Evolutionary conservation across 106 monocot species (phyloP).

Genomic region (Acanthochlamys bracteata): DNA sequence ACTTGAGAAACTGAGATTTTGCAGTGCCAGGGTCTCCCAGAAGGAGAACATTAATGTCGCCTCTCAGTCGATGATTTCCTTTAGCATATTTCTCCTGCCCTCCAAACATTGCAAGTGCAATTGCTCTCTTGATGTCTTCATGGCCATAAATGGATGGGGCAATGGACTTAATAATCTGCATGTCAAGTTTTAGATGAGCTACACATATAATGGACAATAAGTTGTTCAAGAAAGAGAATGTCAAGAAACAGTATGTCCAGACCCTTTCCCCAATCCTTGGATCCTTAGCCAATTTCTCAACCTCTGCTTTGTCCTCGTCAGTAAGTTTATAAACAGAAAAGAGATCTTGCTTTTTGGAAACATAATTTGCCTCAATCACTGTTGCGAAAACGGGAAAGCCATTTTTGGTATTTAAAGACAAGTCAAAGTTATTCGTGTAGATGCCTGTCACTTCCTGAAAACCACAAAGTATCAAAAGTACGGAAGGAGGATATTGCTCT

Average conservation of each 20-base stretch:
- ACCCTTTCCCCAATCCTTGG: slow-evolving; percentile 96
- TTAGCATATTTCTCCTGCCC: slow-evolving; percentile 97
- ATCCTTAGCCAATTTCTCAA: slow-evolving; percentile 91
- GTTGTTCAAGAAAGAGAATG: too few relatives aligned
- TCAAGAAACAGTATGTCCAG: not conserved
- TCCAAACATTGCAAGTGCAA: slow-evolving; percentile 99
- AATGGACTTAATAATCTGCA: slow-evolving; percentile 94
- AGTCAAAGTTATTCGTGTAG: slow-evolving; percentile 97
- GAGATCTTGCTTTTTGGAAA: slow-evolving; percentile 91
- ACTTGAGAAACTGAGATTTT: slow-evolving; percentile 99
- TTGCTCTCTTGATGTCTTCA: slow-evolving; percentile 93
- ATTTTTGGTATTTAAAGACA: slow-evolving; percentile 96
- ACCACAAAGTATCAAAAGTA: slow-evolving; percentile 3
- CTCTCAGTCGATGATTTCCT: slow-evolving; percentile 95
- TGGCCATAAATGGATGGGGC: slow-evolving; percentile 99
- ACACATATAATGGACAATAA: not conserved
- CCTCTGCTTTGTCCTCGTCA: slow-evolving; percentile 96
- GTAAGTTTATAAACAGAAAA: slow-evolving; percentile 97
- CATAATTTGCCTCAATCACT: slow-evolving; percentile 90
- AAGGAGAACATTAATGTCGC: slow-evolving; percentile 98
- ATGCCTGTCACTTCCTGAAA: slow-evolving; percentile 99
- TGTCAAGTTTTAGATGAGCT: not conserved
- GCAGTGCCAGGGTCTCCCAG: slow-evolving; percentile 98
- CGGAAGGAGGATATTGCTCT: slow-evolving; percentile 1
- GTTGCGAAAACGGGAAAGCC: slow-evolving; percentile 98